Percentiles rank a stretch among this genome's conserved stretches.
phyloP scores from a whole-genome alignment of 2,329 filamentous ascomycete genomes.

The Calonectria multiphialidica region DNA sequence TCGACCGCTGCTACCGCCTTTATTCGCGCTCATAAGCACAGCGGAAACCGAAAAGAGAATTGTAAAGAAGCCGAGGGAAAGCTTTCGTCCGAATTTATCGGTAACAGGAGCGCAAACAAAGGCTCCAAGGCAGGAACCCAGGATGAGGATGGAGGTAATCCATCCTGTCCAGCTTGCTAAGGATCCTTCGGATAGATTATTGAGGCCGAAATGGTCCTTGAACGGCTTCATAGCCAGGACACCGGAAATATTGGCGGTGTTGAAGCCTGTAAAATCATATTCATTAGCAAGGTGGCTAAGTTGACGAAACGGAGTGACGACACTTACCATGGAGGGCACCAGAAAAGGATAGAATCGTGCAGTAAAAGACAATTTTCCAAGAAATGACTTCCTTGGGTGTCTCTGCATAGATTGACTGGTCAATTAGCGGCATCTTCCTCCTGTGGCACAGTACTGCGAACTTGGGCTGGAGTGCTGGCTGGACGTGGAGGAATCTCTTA shows the following conservation, averaged over 20 bases:
- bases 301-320: not conserved
- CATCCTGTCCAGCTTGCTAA: slow-evolving; percentile 20
- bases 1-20: not conserved
- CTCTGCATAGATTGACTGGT: slow-evolving; percentile 11
- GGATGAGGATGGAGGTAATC: slow-evolving; percentile 20
- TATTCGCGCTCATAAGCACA: slow-evolving; percentile 16
- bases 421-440: slow-evolving; percentile 5
- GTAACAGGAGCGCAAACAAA: slow-evolving; percentile 19
- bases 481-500: not conserved
- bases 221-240: slow-evolving; percentile 21
- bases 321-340: slow-evolving; percentile 20
- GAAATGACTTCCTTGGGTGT: slow-evolving; percentile 21
- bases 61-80: slow-evolving; percentile 14
- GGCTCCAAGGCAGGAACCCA: slow-evolving; percentile 17
- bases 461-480: not conserved
- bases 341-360: slow-evolving; percentile 16
- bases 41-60: slow-evolving; percentile 12
- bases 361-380: slow-evolving; percentile 23
- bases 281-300: not conserved
- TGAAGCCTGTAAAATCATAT: slow-evolving; percentile 10
- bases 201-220: slow-evolving; percentile 11
- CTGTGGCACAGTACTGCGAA: not conserved
- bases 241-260: slow-evolving; percentile 23
- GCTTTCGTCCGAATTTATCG: slow-evolving; percentile 16
- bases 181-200: not conserved